Evolutionary conservation across 176 grass and related monocot genomes (phyloP).

Genomic region (Hyparrhenia diplandra): DNA sequence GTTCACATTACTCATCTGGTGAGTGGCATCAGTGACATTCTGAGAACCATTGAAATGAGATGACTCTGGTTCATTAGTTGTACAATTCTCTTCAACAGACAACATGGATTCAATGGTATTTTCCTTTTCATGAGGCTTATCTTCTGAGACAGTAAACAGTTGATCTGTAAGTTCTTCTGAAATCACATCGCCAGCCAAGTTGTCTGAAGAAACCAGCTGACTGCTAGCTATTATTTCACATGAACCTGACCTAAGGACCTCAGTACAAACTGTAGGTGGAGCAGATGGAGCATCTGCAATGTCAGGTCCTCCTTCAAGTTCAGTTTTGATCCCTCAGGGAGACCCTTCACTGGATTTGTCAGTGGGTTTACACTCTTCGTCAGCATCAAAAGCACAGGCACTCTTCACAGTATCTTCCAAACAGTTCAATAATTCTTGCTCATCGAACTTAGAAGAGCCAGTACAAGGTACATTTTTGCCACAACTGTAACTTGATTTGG

Average conservation of each 20-base stretch:
- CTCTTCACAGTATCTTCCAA: conserved; percentile 19
- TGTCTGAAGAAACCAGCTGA: conserved; percentile 9
- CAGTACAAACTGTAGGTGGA: neutral
- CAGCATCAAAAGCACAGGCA: conserved; percentile 25
- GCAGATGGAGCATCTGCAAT: conserved; percentile 4
- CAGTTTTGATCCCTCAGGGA: neutral
- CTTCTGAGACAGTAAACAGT: conserved; percentile 6
- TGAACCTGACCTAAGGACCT: conserved; percentile 23
- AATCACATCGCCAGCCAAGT: conserved; percentile 14
- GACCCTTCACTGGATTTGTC: conserved; percentile 19
- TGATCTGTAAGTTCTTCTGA: conserved; percentile 17
- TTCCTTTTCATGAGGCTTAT: conserved; percentile 26
- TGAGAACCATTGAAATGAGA: conserved; percentile 29
- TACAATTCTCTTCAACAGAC: conserved; percentile 19
- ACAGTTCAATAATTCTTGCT: conserved; percentile 16
- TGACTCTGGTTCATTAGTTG: conserved; percentile 2
- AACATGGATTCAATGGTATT: conserved; percentile 7
- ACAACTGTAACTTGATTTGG: conserved; percentile 18
- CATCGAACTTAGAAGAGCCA: conserved; percentile 9
- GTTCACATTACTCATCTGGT: conserved; percentile 32
- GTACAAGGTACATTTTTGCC: conserved; percentile 10
- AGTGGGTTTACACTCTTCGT: neutral
- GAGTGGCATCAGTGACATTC: conserved; percentile 19
- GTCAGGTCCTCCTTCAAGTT: conserved; percentile 17
- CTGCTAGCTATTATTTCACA: conserved; percentile 22